These are phyloP conservation scores for Hansenula sp. DNA, from an alignment of 1,139 yeast genomes.

Conservation along the genomic window DNA sequence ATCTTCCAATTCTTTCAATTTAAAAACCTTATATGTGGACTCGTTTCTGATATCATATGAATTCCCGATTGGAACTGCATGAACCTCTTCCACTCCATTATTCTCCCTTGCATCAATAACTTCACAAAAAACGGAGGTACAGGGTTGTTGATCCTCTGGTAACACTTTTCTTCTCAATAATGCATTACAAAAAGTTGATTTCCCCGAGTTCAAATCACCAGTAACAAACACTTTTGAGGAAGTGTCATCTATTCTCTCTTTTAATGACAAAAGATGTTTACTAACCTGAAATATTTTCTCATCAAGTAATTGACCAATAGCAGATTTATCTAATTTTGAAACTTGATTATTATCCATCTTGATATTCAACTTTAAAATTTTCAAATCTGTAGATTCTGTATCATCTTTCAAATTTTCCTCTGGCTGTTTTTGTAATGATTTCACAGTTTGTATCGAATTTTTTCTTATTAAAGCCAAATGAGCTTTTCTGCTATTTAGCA, in stretches of 20 bases:
- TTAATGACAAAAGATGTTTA: slow-evolving; percentile 67
- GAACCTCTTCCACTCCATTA: slow-evolving; percentile 79
- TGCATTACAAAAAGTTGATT: slow-evolving; percentile 93
- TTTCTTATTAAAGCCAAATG: slow-evolving; percentile 45
- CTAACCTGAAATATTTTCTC: slow-evolving; percentile 56
- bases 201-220: slow-evolving; percentile 96
- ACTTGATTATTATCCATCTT: slow-evolving; percentile 49
- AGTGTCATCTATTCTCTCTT: slow-evolving; percentile 85
- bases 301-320: slow-evolving; percentile 62
- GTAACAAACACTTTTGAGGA: slow-evolving; percentile 93
- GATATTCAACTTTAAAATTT: slow-evolving; percentile 59
- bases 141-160: slow-evolving; percentile 98
- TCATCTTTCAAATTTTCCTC: slow-evolving; percentile 15
- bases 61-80: slow-evolving; percentile 71
- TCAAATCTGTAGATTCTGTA: slow-evolving; percentile 39
- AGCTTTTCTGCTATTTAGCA: slow-evolving; percentile 38
- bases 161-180: slow-evolving; percentile 69
- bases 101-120: slow-evolving; percentile 83
- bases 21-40: slow-evolving; percentile 56
- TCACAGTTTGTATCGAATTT: slow-evolving; percentile 26
- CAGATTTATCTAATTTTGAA: slow-evolving; percentile 53
- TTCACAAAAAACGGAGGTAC: slow-evolving; percentile 95
- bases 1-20: slow-evolving; percentile 53
- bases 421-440: slow-evolving; percentile 14
- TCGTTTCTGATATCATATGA: slow-evolving; percentile 59